Evolutionary conservation across 2,329 filamentous ascomycete genomes (phyloP), one percentile per base, ranked within the genome.

Genomic region (Microsporum ferrugineum): DNA sequence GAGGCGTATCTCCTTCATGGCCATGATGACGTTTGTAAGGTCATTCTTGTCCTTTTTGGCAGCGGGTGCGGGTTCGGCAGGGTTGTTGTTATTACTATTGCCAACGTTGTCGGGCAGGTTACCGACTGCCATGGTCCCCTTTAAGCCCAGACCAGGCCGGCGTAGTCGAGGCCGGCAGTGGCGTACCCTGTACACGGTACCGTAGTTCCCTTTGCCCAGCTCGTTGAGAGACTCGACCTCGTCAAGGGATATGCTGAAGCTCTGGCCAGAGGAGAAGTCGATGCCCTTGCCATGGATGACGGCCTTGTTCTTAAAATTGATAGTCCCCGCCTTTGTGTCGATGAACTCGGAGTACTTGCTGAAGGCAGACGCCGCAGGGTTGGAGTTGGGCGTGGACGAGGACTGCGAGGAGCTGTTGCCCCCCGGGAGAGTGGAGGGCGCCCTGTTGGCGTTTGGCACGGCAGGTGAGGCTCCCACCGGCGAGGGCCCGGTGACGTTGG

Each of bases 1-100:
- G 7, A 99, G 79, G 23, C 94, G 85, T 68, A 99, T 95, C 75
- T 99, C 94, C 73, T 99, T 99, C 94, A 99, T 99, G 12, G 94
- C 94, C 94, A 99, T 97, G 63, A 96, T 80, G 57, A 88, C 83
- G 17, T 92, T 91, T 0, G 77, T 72, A 6, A 67, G 63, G 23
- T 62, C 65, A 33, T 63, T 64, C 27, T 74, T 70, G 68, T 51
- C 69, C 66, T 36, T 17, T 17, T 41, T 57, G 6, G 7, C 27
- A 12, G 10, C 29, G 23, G 55, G 7, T 0, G 6, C 5, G n/a
- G 34, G 39, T 14, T 29, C 34, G 55, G 17, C 12, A n/a, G 55
- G 41, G 49, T 14, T 53, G 27, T 34, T 33, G 47, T 14, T 53
- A 27, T 34, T 53, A 27, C 3, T 53, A 12, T 6, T 34, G 49